phyloP scores from a whole-genome alignment of 768 basidiomycete species.

The Collybia sp. region DNA sequence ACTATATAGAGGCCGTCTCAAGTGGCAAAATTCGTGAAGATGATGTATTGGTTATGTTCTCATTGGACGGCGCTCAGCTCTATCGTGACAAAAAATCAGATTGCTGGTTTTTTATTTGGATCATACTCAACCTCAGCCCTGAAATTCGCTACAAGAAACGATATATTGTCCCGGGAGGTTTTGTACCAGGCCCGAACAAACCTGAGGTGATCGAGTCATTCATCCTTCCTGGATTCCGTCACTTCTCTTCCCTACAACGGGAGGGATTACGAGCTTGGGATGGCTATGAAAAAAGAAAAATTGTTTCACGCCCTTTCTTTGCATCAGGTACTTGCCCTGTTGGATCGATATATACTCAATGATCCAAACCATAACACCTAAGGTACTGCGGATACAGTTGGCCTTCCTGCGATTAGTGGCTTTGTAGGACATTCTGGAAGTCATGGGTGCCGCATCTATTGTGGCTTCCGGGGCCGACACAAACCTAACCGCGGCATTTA shows the following conservation, averaged over 20 bases:
- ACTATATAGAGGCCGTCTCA: neutral
- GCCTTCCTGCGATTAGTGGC: slow-evolving; percentile 16
- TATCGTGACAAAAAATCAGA: slow-evolving; percentile 1
- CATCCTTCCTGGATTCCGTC: slow-evolving; percentile 17
- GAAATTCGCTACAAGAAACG: slow-evolving; percentile 1
- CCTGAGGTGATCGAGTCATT: slow-evolving; percentile 7
- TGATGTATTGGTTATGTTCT: slow-evolving; percentile 1
- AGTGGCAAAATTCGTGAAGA: neutral
- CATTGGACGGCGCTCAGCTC: slow-evolving; percentile 5
- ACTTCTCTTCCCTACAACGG: slow-evolving; percentile 20
- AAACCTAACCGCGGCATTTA: slow-evolving; percentile 11
- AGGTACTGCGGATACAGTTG: slow-evolving; percentile 18
- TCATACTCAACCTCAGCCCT: neutral
- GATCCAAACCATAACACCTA: too few relatives aligned
- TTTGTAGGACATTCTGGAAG: slow-evolving; percentile 19
- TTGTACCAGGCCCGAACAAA: slow-evolving; percentile 4
- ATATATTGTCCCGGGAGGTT: slow-evolving; percentile 2
- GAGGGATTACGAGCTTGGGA: slow-evolving; percentile 28
- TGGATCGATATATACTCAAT: too few relatives aligned
- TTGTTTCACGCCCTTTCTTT: slow-evolving; percentile 15
- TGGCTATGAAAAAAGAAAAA: slow-evolving; percentile 8
- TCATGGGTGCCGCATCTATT: slow-evolving; percentile 15
- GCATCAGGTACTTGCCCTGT: slow-evolving; percentile 15
- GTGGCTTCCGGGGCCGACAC: slow-evolving; percentile 10
- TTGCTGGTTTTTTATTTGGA: slow-evolving; percentile 3